Conservation (phyloP, 371 early-diverging fungal genomes). For the Amoeboaphelidium occidentale region DNA sequence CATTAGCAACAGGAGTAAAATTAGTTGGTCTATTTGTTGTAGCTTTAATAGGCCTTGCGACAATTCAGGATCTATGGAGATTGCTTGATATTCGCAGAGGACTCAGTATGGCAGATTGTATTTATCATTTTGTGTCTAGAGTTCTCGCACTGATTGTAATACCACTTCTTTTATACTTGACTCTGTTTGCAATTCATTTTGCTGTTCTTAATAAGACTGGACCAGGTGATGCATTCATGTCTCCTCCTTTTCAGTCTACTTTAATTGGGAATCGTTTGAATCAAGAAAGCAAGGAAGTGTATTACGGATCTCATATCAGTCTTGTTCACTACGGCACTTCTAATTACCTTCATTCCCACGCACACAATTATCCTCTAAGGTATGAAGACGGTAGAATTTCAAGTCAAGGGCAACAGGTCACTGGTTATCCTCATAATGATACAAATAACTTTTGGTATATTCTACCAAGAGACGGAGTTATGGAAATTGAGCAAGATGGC, state of each 20-base stretch:
- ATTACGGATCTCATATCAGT: conserved; percentile 49
- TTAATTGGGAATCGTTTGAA: conserved; percentile 28
- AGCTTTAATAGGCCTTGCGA: conserved; percentile 52
- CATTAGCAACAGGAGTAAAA: conserved; percentile 27
- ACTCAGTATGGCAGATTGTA: conserved; percentile 10
- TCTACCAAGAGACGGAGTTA: conserved; percentile 18
- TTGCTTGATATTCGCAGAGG: conserved; percentile 58
- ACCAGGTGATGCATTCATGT: conserved; percentile 78
- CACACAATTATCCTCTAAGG: conserved; percentile 51
- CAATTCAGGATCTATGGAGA: conserved; percentile 71
- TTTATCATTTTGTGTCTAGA: neutral
- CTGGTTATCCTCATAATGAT: conserved; percentile 45
- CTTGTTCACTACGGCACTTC: conserved; percentile 46
- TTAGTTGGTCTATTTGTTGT: conserved; percentile 83
- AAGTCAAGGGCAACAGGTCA: conserved; percentile 80
- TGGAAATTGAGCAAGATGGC: neutral
- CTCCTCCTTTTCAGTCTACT: conserved; percentile 58
- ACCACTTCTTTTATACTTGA: neutral
- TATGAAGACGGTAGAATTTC: conserved; percentile 81
- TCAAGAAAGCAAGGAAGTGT: neutral
- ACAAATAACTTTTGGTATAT: conserved; percentile 64
- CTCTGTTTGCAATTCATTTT: conserved; percentile 18
- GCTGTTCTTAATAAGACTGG: conserved; percentile 32
- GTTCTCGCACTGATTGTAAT: neutral
- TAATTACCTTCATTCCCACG: conserved; percentile 59